Conservation (phyloP, 169 alveolate species). For the Cyclospora cayetanensis region DNA sequence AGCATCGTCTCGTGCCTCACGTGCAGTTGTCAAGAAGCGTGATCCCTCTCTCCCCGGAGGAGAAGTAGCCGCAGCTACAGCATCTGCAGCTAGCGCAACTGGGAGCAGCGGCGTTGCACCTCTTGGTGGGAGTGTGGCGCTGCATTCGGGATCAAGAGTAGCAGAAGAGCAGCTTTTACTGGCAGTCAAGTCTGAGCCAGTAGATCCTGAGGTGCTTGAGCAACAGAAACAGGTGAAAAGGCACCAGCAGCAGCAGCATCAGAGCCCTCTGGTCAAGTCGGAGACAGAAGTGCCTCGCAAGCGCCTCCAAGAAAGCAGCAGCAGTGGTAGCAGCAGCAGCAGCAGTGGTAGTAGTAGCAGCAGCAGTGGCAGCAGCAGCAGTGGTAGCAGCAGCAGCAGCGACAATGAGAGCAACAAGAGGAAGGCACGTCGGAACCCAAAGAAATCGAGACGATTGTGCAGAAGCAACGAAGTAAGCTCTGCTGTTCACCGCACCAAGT, state of each 20-base stretch:
- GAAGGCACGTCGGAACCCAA: not conserved
- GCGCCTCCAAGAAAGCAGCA: constrained; percentile 19
- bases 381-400: constrained; percentile 30
- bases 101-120: not conserved
- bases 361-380: constrained; percentile 1
- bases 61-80: not conserved
- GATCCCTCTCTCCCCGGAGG: not conserved
- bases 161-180: constrained; percentile 7
- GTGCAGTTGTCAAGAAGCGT: not conserved
- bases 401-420: not conserved
- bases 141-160: too few species aligned
- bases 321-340: constrained; percentile 8
- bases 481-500: not conserved
- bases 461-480: not conserved
- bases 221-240: not conserved
- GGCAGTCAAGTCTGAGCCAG: constrained; percentile 20
- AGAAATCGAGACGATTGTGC: too few species aligned
- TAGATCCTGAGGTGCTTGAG: constrained; percentile 17
- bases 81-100: not conserved
- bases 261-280: not conserved
- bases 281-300: not conserved
- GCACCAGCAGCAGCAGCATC: constrained; percentile 55
- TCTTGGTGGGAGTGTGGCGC: too few species aligned
- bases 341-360: constrained; percentile 7
- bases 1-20: not conserved